Evolutionary conservation across 495 filamentous ascomycete species (phyloP).

Genomic region (Penicillium tannophilum): DNA sequence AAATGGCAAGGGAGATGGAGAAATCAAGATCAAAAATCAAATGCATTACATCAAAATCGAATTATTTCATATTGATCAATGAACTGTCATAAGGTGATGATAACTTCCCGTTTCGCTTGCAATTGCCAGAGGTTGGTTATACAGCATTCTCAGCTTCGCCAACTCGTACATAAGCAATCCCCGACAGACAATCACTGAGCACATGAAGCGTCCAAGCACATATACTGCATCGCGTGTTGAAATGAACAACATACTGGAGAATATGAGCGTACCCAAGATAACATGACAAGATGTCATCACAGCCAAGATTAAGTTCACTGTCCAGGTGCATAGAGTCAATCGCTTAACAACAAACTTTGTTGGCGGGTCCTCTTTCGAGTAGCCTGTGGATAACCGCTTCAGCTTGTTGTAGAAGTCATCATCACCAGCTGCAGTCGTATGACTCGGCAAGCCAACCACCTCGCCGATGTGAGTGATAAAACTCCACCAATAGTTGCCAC

Average conservation of each 20-base stretch:
- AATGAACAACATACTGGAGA: constrained; percentile 14
- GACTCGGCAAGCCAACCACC: too few relatives aligned
- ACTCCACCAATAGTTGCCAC: neutral
- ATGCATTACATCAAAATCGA: too few relatives aligned
- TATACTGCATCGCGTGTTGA: neutral
- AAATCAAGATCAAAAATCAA: too few relatives aligned
- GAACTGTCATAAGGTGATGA: neutral
- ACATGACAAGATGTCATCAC: constrained; percentile 1
- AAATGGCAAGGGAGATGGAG: too few relatives aligned
- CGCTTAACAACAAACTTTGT: neutral
- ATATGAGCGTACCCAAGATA: constrained; percentile 2
- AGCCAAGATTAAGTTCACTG: neutral
- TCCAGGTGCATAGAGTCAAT: neutral
- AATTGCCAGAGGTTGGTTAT: neutral
- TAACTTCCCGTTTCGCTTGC: neutral
- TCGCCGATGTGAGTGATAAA: too few relatives aligned
- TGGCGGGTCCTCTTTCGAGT: neutral
- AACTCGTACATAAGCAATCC: constrained; percentile 7
- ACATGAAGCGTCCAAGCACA: constrained; percentile 5
- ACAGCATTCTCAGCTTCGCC: neutral
- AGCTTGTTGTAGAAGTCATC: too few relatives aligned
- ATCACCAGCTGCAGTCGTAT: too few relatives aligned
- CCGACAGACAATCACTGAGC: constrained; percentile 4
- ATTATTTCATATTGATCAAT: too few relatives aligned
- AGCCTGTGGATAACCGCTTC: too few relatives aligned